These are phyloP conservation scores for Diddensiella santjacobensis DNA, from an alignment of 805 yeast genomes.

Conservation along the genomic window DNA sequence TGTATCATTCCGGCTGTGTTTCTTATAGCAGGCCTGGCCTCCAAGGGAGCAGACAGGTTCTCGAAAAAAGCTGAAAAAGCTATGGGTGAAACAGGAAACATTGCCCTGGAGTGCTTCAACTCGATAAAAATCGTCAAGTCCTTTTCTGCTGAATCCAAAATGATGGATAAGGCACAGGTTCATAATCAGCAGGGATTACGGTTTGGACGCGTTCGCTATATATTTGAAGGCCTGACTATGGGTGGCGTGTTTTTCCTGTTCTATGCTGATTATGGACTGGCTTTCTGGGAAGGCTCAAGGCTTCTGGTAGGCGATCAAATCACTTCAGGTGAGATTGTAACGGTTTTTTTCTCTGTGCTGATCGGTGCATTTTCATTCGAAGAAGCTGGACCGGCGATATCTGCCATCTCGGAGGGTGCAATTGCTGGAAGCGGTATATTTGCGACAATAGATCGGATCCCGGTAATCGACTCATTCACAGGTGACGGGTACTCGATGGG, in stretches of 20 bases:
- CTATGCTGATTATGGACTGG: conserved; percentile 38
- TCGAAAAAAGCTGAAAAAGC: conserved; percentile 22
- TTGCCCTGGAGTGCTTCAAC: conserved; percentile 41
- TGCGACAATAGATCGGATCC: conserved; percentile 42
- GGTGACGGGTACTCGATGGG: conserved; percentile 29
- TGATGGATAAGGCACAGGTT: conserved; percentile 32
- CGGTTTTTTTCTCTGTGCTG: conserved; percentile 38
- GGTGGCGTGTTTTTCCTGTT: conserved; percentile 36
- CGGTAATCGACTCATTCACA: conserved; percentile 35
- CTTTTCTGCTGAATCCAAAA: conserved; percentile 38
- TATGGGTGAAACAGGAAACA: conserved; percentile 33
- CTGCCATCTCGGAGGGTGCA: conserved; percentile 36
- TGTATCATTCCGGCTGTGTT: conserved; percentile 27
- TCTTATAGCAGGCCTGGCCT: too few species aligned
- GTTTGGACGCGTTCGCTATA: too few species aligned
- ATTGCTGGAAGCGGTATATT: conserved; percentile 40
- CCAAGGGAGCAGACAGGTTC: too few species aligned
- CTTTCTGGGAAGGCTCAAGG: conserved; percentile 44
- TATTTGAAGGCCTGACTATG: conserved; percentile 35
- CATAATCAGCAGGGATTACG: conserved; percentile 31
- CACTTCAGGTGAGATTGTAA: conserved; percentile 35
- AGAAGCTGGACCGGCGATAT: conserved; percentile 38
- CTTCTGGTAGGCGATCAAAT: conserved; percentile 32
- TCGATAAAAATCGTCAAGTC: conserved; percentile 41
- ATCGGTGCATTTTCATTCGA: conserved; percentile 43